phyloP scores from a whole-genome alignment of 2,329 filamentous ascomycete species.

The Diaporthe australafricana region DNA sequence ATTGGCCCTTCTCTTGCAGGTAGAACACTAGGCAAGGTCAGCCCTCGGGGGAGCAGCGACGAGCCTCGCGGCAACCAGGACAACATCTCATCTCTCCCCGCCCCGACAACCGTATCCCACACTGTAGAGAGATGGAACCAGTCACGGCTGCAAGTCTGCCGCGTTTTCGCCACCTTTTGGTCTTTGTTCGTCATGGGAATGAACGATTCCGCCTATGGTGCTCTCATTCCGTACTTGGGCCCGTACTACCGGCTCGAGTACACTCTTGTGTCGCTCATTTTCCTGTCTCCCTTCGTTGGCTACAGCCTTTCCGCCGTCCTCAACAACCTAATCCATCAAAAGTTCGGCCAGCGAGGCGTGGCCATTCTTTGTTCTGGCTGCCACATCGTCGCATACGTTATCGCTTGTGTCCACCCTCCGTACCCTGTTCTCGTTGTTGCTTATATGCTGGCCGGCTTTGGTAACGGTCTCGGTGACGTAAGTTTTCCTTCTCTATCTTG shows the following conservation, averaged over 20 bases:
- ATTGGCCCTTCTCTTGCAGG: background rate
- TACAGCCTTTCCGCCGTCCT: slow-evolving; percentile 58
- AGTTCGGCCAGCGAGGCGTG: slow-evolving; percentile 73
- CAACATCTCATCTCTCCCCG: slow-evolving; percentile 31
- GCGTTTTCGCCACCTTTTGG: slow-evolving; percentile 66
- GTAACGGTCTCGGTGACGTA: slow-evolving; percentile 71
- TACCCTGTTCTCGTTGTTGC: slow-evolving; percentile 74
- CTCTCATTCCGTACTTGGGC: slow-evolving; percentile 37
- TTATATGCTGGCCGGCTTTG: slow-evolving; percentile 76
- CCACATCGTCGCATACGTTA: slow-evolving; percentile 73
- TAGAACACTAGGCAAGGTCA: background rate
- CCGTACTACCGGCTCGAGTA: slow-evolving; percentile 58
- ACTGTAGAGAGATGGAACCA: slow-evolving; percentile 58
- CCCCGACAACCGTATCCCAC: slow-evolving; percentile 26
- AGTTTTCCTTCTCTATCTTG: too few relatives aligned
- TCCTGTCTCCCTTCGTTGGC: slow-evolving; percentile 59
- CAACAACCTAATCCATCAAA: slow-evolving; percentile 55
- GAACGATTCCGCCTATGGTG: slow-evolving; percentile 68
- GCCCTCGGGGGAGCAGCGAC: background rate
- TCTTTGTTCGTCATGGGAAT: slow-evolving; percentile 68
- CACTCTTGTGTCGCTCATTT: slow-evolving; percentile 60
- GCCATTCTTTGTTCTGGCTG: slow-evolving; percentile 69
- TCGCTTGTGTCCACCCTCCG: slow-evolving; percentile 73
- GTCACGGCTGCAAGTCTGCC: slow-evolving; percentile 59
- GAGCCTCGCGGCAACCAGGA: background rate